Evolutionary conservation across 2,329 filamentous ascomycete species (phyloP).

Genomic region (Talaromyces sp.): DNA sequence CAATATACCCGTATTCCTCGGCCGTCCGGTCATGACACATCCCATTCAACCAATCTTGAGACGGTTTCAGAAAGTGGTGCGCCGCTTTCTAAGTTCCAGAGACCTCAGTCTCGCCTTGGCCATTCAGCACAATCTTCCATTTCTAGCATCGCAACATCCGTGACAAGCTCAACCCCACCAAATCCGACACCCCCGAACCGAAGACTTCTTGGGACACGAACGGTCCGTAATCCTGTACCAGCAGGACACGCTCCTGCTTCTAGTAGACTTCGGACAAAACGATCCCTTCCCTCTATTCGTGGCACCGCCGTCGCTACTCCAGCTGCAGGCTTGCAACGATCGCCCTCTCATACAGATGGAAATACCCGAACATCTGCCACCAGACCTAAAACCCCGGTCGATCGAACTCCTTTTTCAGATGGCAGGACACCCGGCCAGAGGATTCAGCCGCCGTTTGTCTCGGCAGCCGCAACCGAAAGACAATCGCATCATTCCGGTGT

Average conservation of each 20-base stretch:
- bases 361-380: constrained; percentile 33
- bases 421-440: constrained; percentile 54
- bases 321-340: constrained; percentile 36
- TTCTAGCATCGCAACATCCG: constrained; percentile 64
- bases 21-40: constrained; percentile 70
- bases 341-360: constrained; percentile 43
- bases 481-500: constrained; percentile 78
- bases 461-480: constrained; percentile 71
- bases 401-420: constrained; percentile 51
- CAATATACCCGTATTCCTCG: constrained; percentile 73
- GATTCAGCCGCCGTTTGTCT: constrained; percentile 73
- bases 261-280: constrained; percentile 59
- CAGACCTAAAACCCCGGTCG: constrained; percentile 71
- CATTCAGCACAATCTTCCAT: constrained; percentile 72
- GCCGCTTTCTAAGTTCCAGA: constrained; percentile 63
- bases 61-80: constrained; percentile 89
- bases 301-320: constrained; percentile 41
- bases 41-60: constrained; percentile 73
- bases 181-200: constrained; percentile 64
- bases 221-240: constrained; percentile 37
- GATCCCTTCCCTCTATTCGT: constrained; percentile 62
- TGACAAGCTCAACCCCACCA: constrained; percentile 60
- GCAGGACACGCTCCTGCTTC: constrained; percentile 55
- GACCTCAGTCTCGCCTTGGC: constrained; percentile 67
- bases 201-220: constrained; percentile 56